Conservation (phyloP, 495 filamentous ascomycete species). For the Annulohypoxylon bovei region DNA sequence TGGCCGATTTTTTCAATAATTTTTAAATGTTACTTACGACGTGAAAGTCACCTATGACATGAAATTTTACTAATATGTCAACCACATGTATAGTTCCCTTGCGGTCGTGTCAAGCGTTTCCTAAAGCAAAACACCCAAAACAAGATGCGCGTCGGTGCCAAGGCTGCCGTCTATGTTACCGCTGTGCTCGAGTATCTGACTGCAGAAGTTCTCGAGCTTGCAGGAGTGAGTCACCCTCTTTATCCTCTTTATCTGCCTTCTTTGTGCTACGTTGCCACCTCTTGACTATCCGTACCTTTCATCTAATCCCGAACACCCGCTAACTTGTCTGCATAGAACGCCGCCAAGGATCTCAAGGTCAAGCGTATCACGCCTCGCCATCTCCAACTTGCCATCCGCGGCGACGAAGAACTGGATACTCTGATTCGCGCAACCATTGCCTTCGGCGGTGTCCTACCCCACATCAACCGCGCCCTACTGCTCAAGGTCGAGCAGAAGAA, state of each 20-base stretch:
- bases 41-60: not conserved
- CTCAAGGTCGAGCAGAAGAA: slow-evolving; percentile 99
- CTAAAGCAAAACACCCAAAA: slow-evolving; percentile 99
- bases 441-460: slow-evolving; percentile 96
- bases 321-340: slow-evolving; percentile 67
- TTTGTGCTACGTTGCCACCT: slow-evolving; percentile 22
- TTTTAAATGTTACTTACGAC: not conserved
- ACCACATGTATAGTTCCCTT: slow-evolving; percentile 80
- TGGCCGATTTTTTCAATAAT: not conserved
- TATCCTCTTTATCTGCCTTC: slow-evolving; percentile 19
- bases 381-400: slow-evolving; percentile 96
- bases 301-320: not conserved
- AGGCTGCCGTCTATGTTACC: slow-evolving; percentile 98
- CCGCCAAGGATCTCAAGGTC: slow-evolving; percentile 98
- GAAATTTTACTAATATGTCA: slow-evolving; percentile 49
- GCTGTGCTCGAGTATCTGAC: slow-evolving; percentile 98
- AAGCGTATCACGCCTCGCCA: slow-evolving; percentile 99
- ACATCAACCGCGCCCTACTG: slow-evolving; percentile 97
- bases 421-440: slow-evolving; percentile 98
- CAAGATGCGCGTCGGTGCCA: slow-evolving; percentile 99
- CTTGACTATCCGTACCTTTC: not conserved
- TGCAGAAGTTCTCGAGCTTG: slow-evolving; percentile 97
- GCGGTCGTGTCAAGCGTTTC: slow-evolving; percentile 99
- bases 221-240: slow-evolving; percentile 76
- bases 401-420: slow-evolving; percentile 97